These are phyloP conservation scores for Dimargaris xerosporica DNA, from an alignment of 192 early-diverging fungal species.

Conservation along the genomic window DNA sequence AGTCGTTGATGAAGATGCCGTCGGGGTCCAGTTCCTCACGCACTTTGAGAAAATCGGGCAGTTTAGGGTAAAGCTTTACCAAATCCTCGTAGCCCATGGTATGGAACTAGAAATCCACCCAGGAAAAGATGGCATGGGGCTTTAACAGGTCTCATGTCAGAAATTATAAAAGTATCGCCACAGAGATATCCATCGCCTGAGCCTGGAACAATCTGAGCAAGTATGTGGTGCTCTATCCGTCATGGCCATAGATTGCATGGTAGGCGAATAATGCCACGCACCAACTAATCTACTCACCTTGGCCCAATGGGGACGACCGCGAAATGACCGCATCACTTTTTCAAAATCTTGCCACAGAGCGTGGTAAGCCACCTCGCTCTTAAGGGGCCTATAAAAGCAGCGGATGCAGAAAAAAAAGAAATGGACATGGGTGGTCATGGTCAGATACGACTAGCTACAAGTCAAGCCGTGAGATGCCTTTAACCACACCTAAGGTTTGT, in stretches of 20 bases:
- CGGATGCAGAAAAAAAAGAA: background rate
- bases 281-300: constrained; percentile 23
- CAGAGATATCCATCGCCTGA: background rate
- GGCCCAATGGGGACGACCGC: constrained; percentile 65
- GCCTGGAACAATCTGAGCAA: background rate
- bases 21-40: constrained; percentile 44
- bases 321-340: constrained; percentile 45
- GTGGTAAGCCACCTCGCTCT: constrained; percentile 47
- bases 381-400: constrained; percentile 35
- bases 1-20: constrained; percentile 55
- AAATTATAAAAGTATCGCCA: background rate
- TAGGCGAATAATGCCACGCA: too few species aligned
- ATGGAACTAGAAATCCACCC: constrained; percentile 27
- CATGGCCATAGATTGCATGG: background rate
- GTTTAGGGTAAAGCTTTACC: constrained; percentile 39
- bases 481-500: background rate
- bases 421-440: background rate
- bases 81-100: constrained; percentile 35
- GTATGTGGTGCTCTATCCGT: background rate
- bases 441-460: background rate
- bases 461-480: background rate
- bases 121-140: background rate
- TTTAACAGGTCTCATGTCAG: background rate
- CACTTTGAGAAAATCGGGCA: constrained; percentile 37
- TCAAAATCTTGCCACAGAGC: constrained; percentile 56